Evolutionary conservation across 257 asterid genomes (phyloP).

Genomic region (Solanum bukasovii): DNA sequence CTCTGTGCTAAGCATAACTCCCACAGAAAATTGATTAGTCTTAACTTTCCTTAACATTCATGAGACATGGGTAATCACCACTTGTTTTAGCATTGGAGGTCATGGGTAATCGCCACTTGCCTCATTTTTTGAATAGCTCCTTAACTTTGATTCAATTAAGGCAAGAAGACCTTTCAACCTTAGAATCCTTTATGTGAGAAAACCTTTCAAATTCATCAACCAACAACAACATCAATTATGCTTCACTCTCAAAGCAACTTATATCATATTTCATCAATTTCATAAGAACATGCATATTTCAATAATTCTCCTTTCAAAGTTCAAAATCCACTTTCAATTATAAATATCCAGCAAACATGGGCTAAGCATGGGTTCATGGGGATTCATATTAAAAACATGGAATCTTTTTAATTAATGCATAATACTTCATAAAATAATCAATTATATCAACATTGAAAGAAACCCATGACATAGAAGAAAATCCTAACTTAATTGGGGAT

Average conservation of each 20-base stretch:
- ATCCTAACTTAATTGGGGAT: not conserved
- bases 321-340: not conserved
- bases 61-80: too few species aligned
- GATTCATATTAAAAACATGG: not conserved
- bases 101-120: too few species aligned
- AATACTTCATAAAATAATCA: not conserved
- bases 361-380: not conserved
- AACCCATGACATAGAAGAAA: not conserved
- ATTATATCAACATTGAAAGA: not conserved
- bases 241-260: not conserved
- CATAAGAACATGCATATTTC: not conserved
- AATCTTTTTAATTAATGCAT: too few species aligned
- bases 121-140: too few species aligned
- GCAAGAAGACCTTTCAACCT: too few species aligned
- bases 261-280: not conserved
- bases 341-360: not conserved
- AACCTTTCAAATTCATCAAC: too few species aligned
- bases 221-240: not conserved
- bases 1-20: too few species aligned
- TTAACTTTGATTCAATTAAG: too few species aligned
- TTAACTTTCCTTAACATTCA: too few species aligned
- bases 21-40: too few species aligned
- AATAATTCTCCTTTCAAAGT: not conserved
- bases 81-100: too few species aligned
- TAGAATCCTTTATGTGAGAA: too few species aligned